Conservation (phyloP, 768 basidiomycete species). For the Naematelia encephala region DNA sequence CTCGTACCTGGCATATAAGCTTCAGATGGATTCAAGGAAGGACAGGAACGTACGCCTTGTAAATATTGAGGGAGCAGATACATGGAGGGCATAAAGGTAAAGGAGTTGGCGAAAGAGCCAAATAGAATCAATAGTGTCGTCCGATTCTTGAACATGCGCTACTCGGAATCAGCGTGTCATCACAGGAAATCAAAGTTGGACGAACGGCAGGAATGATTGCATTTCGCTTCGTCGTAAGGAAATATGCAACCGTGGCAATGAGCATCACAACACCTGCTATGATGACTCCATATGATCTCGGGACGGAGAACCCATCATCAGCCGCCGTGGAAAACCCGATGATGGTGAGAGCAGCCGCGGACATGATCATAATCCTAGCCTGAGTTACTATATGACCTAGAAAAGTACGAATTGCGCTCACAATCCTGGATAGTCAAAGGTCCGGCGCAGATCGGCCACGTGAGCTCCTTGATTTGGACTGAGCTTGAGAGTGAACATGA, state of each 20-base stretch:
- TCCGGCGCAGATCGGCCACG: slow-evolving; percentile 30
- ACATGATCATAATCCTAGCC: slow-evolving; percentile 41
- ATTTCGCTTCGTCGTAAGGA: slow-evolving; percentile 48
- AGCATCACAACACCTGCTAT: slow-evolving; percentile 34
- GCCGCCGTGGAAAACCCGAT: slow-evolving; percentile 50
- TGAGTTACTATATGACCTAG: background rate
- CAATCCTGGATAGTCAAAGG: slow-evolving; percentile 53
- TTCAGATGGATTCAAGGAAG: slow-evolving; percentile 4
- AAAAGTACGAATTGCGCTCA: slow-evolving; percentile 12
- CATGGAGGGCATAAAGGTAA: slow-evolving; percentile 32
- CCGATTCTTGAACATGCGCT: slow-evolving; percentile 49
- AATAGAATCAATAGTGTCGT: slow-evolving; percentile 45
- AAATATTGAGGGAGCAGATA: slow-evolving; percentile 41
- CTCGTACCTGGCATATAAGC: slow-evolving; percentile 15
- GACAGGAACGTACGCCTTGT: slow-evolving; percentile 37
- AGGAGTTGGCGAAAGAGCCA: slow-evolving; percentile 35
- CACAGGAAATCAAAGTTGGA: background rate
- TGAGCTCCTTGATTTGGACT: slow-evolving; percentile 35
- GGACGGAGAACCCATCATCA: slow-evolving; percentile 42
- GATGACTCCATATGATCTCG: slow-evolving; percentile 47
- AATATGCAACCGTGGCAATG: slow-evolving; percentile 19
- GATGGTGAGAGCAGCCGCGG: slow-evolving; percentile 46
- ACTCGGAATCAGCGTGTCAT: slow-evolving; percentile 10
- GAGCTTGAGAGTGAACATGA: slow-evolving; percentile 51
- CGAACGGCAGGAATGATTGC: slow-evolving; percentile 49